Conservation (phyloP, 2,329 filamentous ascomycete genomes). For the Aspergillus alliaceus region DNA sequence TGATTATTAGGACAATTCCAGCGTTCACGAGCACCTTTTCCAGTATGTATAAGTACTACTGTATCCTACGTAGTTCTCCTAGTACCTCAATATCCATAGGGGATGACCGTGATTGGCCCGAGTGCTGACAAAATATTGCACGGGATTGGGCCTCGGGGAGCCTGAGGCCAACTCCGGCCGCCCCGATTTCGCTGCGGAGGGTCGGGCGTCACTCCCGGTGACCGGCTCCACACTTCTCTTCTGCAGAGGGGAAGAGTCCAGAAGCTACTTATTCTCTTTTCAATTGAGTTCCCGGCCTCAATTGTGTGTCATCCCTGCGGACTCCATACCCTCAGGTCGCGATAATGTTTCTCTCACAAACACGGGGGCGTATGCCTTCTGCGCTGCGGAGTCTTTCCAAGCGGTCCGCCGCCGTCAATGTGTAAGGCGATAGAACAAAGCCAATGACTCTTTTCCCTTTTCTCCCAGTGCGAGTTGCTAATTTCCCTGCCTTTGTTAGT, state of each 20-base stretch:
- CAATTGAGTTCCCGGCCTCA: neutral
- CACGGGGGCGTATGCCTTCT: slow-evolving; percentile 30
- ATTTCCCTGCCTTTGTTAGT: slow-evolving; percentile 16
- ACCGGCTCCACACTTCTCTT: slow-evolving; percentile 9
- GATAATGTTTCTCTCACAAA: slow-evolving; percentile 31
- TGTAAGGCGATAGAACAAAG: neutral
- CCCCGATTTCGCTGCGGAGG: slow-evolving; percentile 22
- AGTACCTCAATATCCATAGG: neutral
- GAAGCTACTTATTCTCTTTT: neutral
- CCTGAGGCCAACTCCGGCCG: slow-evolving; percentile 10
- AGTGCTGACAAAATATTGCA: slow-evolving; percentile 12
- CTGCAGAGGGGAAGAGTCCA: neutral
- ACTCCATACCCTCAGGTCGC: slow-evolving; percentile 1
- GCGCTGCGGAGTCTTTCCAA: slow-evolving; percentile 24
- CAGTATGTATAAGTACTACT: no score
- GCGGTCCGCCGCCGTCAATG: slow-evolving; percentile 11
- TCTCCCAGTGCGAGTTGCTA: neutral
- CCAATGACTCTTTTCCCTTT: neutral
- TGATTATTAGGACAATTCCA: neutral
- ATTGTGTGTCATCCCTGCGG: neutral
- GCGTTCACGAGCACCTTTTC: no score
- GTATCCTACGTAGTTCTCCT: no score
- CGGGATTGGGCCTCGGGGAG: slow-evolving; percentile 20
- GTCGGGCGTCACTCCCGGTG: neutral
- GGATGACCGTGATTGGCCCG: neutral